Evolutionary conservation across 139 green algal genomes (phyloP).

Genomic region (Chlamydomonas sphaeroides): DNA sequence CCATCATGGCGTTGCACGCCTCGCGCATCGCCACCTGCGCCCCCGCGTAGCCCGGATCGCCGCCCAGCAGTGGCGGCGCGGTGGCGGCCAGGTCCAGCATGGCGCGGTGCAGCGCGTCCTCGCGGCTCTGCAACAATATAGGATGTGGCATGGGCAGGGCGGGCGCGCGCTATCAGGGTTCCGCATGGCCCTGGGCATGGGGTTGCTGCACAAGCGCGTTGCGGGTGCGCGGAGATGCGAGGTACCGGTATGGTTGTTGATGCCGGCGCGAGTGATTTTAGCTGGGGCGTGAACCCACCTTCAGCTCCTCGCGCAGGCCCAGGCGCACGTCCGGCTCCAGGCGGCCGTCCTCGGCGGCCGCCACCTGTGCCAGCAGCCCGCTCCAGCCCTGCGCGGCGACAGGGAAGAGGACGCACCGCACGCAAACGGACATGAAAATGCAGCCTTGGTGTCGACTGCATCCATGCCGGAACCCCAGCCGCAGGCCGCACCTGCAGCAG

Average conservation of each 20-base stretch:
- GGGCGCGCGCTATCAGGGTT: too few relatives aligned
- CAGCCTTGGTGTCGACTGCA: too few relatives aligned
- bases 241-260: too few relatives aligned
- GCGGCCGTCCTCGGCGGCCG: slow-evolving; percentile 23
- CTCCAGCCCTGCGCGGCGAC: slow-evolving; percentile 31
- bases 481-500: slow-evolving; percentile 32
- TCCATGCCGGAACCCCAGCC: too few relatives aligned
- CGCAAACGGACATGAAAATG: background rate
- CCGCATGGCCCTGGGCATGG: too few relatives aligned
- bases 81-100: slow-evolving; percentile 20
- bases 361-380: slow-evolving; percentile 12
- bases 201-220: too few relatives aligned
- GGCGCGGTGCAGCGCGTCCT: slow-evolving; percentile 30
- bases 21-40: slow-evolving; percentile 32
- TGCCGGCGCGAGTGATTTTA: too few relatives aligned
- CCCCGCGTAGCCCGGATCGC: slow-evolving; percentile 34
- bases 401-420: too few relatives aligned
- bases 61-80: slow-evolving; percentile 34
- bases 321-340: slow-evolving; percentile 44
- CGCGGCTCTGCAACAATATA: slow-evolving; percentile 14
- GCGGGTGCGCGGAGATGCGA: too few relatives aligned
- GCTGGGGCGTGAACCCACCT: too few relatives aligned
- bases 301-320: slow-evolving; percentile 43
- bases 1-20: slow-evolving; percentile 47
- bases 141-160: too few relatives aligned